phyloP scores from a whole-genome alignment of 2,329 filamentous ascomycete species.

The Trichothecium roseum region DNA sequence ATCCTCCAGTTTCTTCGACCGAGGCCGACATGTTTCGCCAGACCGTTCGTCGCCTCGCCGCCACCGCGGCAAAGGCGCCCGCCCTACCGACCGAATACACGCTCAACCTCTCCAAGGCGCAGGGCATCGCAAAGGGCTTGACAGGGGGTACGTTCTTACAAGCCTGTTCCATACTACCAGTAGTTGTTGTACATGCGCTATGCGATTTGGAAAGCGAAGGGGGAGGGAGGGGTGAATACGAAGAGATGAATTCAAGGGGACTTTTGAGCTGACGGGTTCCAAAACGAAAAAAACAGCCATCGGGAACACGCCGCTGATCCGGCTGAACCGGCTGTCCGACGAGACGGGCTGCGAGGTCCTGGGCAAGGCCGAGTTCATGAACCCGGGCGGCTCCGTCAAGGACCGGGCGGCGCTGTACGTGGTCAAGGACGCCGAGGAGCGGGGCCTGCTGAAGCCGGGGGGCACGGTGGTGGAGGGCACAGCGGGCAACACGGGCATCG shows the following conservation, averaged over 20 bases:
- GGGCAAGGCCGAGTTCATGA: slow-evolving; percentile 97
- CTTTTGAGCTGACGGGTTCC: too few relatives aligned
- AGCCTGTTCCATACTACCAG: background rate
- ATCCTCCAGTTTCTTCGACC: background rate
- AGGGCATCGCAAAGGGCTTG: slow-evolving; percentile 68
- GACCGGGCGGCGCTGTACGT: slow-evolving; percentile 93
- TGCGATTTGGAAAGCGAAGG: too few relatives aligned
- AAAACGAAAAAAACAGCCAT: too few relatives aligned
- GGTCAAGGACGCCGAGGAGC: slow-evolving; percentile 85
- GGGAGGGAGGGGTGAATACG: too few relatives aligned
- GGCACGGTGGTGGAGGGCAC: slow-evolving; percentile 96
- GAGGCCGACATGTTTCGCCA: slow-evolving; percentile 53
- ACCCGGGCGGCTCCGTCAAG: slow-evolving; percentile 92
- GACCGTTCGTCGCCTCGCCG: slow-evolving; percentile 55
- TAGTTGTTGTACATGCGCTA: too few relatives aligned
- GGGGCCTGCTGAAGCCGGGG: slow-evolving; percentile 68
- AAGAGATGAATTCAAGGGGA: too few relatives aligned
- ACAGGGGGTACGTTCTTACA: slow-evolving; percentile 57
- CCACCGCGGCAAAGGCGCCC: slow-evolving; percentile 36
- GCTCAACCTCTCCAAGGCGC: slow-evolving; percentile 65
- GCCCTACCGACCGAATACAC: slow-evolving; percentile 46
- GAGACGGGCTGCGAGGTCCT: slow-evolving; percentile 90
- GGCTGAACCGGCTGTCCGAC: slow-evolving; percentile 76
- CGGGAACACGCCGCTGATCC: slow-evolving; percentile 92
- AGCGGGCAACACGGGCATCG: slow-evolving; percentile 95